Base-by-base conservation (phyloP, 163 green algal species). In the Coccomyxa subellipsoidea region DNA sequence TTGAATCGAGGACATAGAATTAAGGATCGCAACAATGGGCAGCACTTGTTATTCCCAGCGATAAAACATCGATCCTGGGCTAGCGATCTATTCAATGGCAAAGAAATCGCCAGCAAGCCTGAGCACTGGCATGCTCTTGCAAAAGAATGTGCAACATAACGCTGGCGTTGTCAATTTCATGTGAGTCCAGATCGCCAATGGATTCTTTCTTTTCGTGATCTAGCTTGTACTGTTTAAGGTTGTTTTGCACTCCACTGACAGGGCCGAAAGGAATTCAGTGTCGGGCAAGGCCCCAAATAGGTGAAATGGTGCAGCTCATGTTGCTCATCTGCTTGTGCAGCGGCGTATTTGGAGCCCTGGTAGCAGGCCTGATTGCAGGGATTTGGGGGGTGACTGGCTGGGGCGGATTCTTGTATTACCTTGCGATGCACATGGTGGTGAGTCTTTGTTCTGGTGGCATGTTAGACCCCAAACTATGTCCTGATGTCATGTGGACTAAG, bases 351-450 rank as follows among this genome's bases (percentile, higher is more conserved):
- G 78, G 66, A 5, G 89, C 90, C 2, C 73, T 93, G 39, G 36
- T 92, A 34, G 85, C 86, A 9, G 90, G 90, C 18, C 71, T 83
- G 2, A 53, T 87, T 21, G 78, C 83, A 18, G 90, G 90, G 36
- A 85, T 92, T 25, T 34, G 83, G 21, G 90, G 90, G 23, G 77
- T 92, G 21, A 90, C 85, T 8, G 90, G 90, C 2, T 93, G 84
- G 82, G 84, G 53, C 25, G 90, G 90, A 31, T 92, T 93, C 76
- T 31, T 75, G 0, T 81, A 87, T 38, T 92, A 91, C 71, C 78
- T 90, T 36, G n/a, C 85, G 1, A 77, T 70, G 4, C 86, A 90
- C 32, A 76, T 27, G 4, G 29, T 88, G 72, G 80, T 90, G 38
- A 66, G 83, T 7, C 83, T 80, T 9, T 25, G 8, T 39, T 77